Conservation (phyloP, 352 stramenopile genomes). For the Phytophthora citrophthora region DNA sequence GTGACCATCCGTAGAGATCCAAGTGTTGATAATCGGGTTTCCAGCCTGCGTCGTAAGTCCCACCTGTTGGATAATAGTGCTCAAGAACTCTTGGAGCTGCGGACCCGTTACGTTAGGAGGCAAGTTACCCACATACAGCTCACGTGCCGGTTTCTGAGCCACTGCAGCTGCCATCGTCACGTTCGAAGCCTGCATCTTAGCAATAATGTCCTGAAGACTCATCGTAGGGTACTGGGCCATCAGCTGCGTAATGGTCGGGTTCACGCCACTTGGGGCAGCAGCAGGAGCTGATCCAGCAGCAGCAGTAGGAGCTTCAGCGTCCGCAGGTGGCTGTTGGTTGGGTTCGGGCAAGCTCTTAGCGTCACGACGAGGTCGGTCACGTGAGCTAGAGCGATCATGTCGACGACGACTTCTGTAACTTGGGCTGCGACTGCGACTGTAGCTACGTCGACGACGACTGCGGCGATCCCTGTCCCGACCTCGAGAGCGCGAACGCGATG, state of each 20-base stretch:
- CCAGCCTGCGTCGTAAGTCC: slow-evolving; percentile 76
- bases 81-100: slow-evolving; percentile 87
- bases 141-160: slow-evolving; percentile 80
- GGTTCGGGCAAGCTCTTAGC: slow-evolving; percentile 58
- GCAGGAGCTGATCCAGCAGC: slow-evolving; percentile 15
- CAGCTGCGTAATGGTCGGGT: slow-evolving; percentile 87
- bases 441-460: slow-evolving; percentile 37
- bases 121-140: slow-evolving; percentile 88
- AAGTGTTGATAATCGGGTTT: slow-evolving; percentile 86
- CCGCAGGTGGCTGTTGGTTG: slow-evolving; percentile 44
- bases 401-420: slow-evolving; percentile 60
- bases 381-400: slow-evolving; percentile 62
- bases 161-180: slow-evolving; percentile 75
- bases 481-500: slow-evolving; percentile 55
- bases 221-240: slow-evolving; percentile 90
- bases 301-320: slow-evolving; percentile 9
- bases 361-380: slow-evolving; percentile 52
- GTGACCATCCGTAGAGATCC: slow-evolving; percentile 86
- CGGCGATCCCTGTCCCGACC: slow-evolving; percentile 44
- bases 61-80: slow-evolving; percentile 89
- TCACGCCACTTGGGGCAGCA: slow-evolving; percentile 42
- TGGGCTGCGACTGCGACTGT: slow-evolving; percentile 52
- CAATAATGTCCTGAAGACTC: slow-evolving; percentile 90
- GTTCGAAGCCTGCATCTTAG: slow-evolving; percentile 88
- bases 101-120: slow-evolving; percentile 82